Percentiles rank a stretch among this genome's conserved stretches.
These are phyloP conservation scores for Bipolaris bicolor DNA, from an alignment of 2,329 filamentous ascomycete genomes.

Conservation along the genomic window DNA sequence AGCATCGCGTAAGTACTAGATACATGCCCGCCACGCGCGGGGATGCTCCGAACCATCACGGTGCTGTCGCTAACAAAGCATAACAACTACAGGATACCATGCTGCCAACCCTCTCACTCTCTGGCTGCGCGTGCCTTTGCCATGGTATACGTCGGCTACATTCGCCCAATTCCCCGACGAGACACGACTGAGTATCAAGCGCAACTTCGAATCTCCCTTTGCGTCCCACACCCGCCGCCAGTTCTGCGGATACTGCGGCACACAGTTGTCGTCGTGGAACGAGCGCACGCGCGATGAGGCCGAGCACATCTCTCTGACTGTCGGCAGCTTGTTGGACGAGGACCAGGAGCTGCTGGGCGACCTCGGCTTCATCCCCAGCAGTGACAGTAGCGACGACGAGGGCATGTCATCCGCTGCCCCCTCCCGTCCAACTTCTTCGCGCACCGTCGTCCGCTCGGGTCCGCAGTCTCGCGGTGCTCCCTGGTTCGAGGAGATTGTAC, in stretches of 20 bases:
- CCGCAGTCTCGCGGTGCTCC: constrained; percentile 65
- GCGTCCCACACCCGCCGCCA: constrained; percentile 67
- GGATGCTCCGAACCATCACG: background rate
- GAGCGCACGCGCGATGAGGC: constrained; percentile 73
- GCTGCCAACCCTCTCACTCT: constrained; percentile 76
- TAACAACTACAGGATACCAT: constrained; percentile 58
- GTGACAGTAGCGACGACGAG: constrained; percentile 38
- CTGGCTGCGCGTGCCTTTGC: constrained; percentile 81
- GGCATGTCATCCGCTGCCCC: constrained; percentile 28
- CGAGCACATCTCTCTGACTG: constrained; percentile 78
- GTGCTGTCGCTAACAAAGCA: background rate
- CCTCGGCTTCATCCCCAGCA: constrained; percentile 69
- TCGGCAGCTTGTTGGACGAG: constrained; percentile 75
- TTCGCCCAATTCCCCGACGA: constrained; percentile 81
- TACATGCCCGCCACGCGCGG: background rate
- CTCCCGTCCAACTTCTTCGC: constrained; percentile 18
- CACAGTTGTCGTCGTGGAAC: constrained; percentile 82
- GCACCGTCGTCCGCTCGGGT: constrained; percentile 25
- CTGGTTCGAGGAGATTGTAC: constrained; percentile 84
- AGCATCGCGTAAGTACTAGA: constrained; percentile 69
- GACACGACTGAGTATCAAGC: constrained; percentile 53
- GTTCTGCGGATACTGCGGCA: constrained; percentile 93
- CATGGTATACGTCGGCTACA: constrained; percentile 79
- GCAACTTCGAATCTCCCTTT: constrained; percentile 51
- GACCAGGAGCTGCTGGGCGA: constrained; percentile 77